phyloP scores from a whole-genome alignment of 257 asterid genomes.

The Nicotiana sylvestris region DNA sequence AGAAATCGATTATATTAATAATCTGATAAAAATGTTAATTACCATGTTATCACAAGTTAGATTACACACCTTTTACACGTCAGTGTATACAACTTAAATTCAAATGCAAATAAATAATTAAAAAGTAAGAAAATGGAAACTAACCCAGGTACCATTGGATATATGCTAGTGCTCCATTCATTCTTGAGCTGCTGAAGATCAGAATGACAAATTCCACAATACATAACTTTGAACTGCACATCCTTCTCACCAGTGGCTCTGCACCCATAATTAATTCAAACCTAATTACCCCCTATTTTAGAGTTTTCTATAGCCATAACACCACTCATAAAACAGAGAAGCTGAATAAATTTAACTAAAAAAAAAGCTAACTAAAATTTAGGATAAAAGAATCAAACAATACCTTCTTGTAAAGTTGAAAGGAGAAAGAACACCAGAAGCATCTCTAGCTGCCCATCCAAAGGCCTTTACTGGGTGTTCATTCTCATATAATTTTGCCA shows the following conservation, averaged over 20 bases:
- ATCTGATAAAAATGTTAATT: too few species aligned
- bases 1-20: too few species aligned
- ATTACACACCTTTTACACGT: too few species aligned
- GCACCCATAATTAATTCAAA: background rate
- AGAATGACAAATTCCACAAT: conserved; percentile 24
- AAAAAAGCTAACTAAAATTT: too few species aligned
- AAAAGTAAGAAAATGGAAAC: background rate
- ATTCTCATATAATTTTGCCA: background rate
- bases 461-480: background rate
- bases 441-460: conserved; percentile 4
- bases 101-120: too few species aligned
- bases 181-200: conserved; percentile 21
- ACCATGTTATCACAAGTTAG: too few species aligned
- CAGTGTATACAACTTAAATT: too few species aligned
- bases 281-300: too few species aligned
- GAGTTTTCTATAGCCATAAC: too few species aligned
- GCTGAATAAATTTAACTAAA: too few species aligned
- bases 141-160: conserved; percentile 30
- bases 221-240: conserved; percentile 23
- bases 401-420: background rate
- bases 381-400: too few species aligned
- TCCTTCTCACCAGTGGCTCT: conserved; percentile 24
- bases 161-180: conserved; percentile 16
- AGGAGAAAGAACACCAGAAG: background rate
- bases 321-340: too few species aligned